Evolutionary conservation across 2,329 filamentous ascomycete genomes (phyloP), one percentile per base, ranked within the genome.

Genomic region (Neofusicoccum laricinum): DNA sequence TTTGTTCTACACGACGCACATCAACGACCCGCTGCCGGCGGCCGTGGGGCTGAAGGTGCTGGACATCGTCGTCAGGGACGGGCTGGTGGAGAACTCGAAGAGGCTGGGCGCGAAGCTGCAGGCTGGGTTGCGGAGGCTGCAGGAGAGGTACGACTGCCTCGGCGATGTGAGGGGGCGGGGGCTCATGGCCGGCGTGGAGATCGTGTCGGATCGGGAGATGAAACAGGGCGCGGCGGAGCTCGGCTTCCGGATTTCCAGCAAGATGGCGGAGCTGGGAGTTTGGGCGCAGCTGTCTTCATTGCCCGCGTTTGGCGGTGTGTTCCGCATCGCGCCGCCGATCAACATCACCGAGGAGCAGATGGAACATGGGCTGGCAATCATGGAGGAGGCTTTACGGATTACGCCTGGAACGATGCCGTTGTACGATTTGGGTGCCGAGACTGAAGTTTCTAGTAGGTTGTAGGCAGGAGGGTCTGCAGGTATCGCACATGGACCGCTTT

Each of bases 41-140:
- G 84, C 85, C 0, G 85, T 88, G 1, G 86, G 85, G 0, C 78
- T 84, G 66, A 88, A 88, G 69, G 86, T 88, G 2, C 78, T 89
- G 1, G 85, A 88, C 65, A 85, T 88, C 12, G 84, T 89, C 0
- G 76, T 84, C 19, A 77, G 85, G 1, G 86, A 88, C 66, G 74
- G 79, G 19, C 74, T 89, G 10, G 80, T 84, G 17, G 73, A 75
- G 65, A 77, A 79, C 2, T 80, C 85, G 4, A 71, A 75, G 5
- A 69, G 73, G 32, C 75, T 80, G 5, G 85, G 85, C 1, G 65
- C 73, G 2, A 71, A 81, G 21, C 74, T 88, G 2, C 81, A 81
- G 64, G 75, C 70, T 0, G 84, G 80, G 1, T 79, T 86, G n/a
- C 73, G 73, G 25, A 71, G 64, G 34, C 74, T 86, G 17, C 79